These are phyloP conservation scores for Fusarium graminum DNA, from an alignment of 2,329 filamentous ascomycete species.

Conservation along the genomic window DNA sequence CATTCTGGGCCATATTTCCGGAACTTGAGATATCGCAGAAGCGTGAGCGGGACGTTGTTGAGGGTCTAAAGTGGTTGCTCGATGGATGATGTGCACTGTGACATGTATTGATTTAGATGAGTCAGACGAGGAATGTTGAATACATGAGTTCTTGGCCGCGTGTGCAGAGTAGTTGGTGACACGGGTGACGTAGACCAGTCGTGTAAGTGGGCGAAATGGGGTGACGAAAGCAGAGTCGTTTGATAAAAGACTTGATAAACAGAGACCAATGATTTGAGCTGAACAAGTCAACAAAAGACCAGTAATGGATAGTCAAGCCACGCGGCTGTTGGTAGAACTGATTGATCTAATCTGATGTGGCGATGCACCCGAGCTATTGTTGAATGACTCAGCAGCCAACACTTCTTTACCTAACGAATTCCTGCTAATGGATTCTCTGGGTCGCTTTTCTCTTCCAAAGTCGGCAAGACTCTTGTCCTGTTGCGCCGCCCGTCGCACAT, in stretches of 20 bases:
- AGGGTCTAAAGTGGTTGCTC: conserved; percentile 47
- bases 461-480: conserved; percentile 17
- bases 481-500: conserved; percentile 13
- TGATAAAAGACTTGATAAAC: not conserved
- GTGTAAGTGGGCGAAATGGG: conserved; percentile 31
- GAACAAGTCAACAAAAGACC: conserved; percentile 23
- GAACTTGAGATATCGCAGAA: conserved; percentile 41
- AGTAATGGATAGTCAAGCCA: conserved; percentile 28
- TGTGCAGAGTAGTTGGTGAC: conserved; percentile 7
- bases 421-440: conserved; percentile 5
- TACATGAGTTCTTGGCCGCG: conserved; percentile 3
- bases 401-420: not conserved
- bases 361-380: conserved; percentile 14
- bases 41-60: conserved; percentile 38
- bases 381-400: conserved; percentile 39
- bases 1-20: conserved; percentile 49
- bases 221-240: not conserved
- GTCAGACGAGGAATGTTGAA: not conserved
- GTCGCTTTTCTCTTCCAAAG: conserved; percentile 17
- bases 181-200: conserved; percentile 35
- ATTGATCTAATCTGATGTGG: conserved; percentile 38
- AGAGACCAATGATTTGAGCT: not conserved
- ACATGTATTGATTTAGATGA: not conserved
- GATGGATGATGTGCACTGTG: not conserved
- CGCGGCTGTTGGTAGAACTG: conserved; percentile 37